Percentiles rank a stretch among this genome's conserved stretches.
These are phyloP conservation scores for Cutaneotrichosporon mucoides DNA, from an alignment of 1,284 basidiomycete species.

Conservation along the genomic window DNA sequence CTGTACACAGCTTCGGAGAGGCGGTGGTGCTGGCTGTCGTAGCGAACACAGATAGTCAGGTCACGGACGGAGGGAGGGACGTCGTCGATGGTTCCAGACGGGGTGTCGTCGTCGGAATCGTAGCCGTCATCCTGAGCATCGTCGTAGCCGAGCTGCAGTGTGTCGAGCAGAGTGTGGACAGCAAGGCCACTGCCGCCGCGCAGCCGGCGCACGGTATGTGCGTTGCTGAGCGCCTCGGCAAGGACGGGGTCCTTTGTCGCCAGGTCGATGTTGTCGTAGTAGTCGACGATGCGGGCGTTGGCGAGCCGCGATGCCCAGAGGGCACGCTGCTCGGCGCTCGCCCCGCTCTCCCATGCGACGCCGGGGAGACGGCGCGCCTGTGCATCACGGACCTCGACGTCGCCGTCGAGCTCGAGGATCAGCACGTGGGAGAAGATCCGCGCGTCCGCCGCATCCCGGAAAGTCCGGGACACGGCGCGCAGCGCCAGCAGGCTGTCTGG, in stretches of 20 bases:
- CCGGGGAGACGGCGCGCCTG: constrained; percentile 6
- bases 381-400: constrained; percentile 6
- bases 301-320: background rate
- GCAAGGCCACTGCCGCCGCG: constrained; percentile 1
- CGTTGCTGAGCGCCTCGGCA: background rate
- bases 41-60: background rate
- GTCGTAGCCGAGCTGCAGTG: constrained; percentile 2
- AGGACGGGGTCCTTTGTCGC: constrained; percentile 1
- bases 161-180: constrained; percentile 1
- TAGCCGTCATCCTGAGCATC: background rate
- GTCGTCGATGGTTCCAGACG: background rate
- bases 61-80: background rate
- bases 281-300: constrained; percentile 5
- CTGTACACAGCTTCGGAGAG: background rate
- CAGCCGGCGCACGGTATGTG: constrained; percentile 2
- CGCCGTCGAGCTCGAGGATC: background rate
- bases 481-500: constrained; percentile 1
- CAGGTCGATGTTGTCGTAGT: constrained; percentile 7
- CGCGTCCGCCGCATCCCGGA: constrained; percentile 5
- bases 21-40: background rate
- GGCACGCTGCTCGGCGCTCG: background rate
- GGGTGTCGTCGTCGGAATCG: constrained; percentile 4
- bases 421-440: constrained; percentile 1
- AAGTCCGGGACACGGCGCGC: background rate
- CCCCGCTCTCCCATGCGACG: constrained; percentile 1